Evolutionary conservation across 495 filamentous ascomycete genomes (phyloP), one percentile per base, ranked within the genome.

Genomic region (Immersiella caudata): DNA sequence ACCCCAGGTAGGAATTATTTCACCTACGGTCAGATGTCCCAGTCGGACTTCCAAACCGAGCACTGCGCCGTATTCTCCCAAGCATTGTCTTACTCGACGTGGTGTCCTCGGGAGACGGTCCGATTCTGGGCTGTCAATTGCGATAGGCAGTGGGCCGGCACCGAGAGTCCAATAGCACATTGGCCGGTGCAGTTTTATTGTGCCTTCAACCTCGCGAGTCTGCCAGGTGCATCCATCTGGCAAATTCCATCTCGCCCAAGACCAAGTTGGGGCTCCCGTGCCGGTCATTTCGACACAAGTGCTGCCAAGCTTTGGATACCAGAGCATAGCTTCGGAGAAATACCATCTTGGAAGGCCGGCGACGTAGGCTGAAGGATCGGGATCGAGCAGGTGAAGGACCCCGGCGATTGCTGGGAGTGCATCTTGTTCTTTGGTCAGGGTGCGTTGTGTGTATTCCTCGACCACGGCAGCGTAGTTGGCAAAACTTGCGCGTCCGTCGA

Each of bases 391-490:
- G 0, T 40, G 22, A 29, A 64, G 62, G 20, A 64, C 62, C 7
- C 64, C 64, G 20, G 60, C 64, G 12, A 67, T 58, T 6, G 64
- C 64, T 14, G 52, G 64, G 2, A 67, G 25, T 0, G 57, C 56
- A 26, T 67, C 64, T 6, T n/a, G 8, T 12, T n/a, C 11, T 24
- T 25, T 49, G n/a, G 64, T 67, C 22, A 67, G 33, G 2, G 20
- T 24, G 18, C 64, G 26, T n/a, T 52, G 33, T 8, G 64, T 67
- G 55, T 67, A 67, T 22, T 67, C 64, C 57, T 60, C 20, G 18
- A 61, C 40, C 1, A 67, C 64, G 40, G 52, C 55, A 7, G 55
- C 36, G 40, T 74, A 72, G 60, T 68, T 67, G 65, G 56, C 73
- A 67, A 57, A 67, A 9, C 35, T 60, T 25, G 35, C 64, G 14